phyloP scores from a whole-genome alignment of 2,329 filamentous ascomycete species.

The Penicillium glabrum region DNA sequence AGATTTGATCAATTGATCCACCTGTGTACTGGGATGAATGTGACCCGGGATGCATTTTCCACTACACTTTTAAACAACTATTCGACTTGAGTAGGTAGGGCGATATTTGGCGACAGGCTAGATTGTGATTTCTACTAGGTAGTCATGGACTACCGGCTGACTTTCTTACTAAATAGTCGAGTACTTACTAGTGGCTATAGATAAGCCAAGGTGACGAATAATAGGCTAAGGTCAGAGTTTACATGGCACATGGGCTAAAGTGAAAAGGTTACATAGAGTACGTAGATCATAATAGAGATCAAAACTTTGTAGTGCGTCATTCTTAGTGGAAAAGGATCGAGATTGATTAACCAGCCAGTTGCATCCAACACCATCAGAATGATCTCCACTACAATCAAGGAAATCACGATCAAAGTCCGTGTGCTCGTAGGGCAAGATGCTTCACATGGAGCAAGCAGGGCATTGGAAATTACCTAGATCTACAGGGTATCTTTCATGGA shows the following conservation, averaged over 20 bases:
- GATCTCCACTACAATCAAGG: not conserved
- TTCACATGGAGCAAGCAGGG: not conserved
- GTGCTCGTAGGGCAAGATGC: not conserved
- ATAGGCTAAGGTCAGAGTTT: not conserved
- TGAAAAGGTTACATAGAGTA: not conserved
- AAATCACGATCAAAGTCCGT: not conserved
- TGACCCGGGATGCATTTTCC: not conserved
- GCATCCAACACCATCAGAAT: not conserved
- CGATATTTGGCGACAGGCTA: not conserved
- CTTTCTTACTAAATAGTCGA: not conserved
- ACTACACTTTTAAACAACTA: not conserved
- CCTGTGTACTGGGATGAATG: not conserved
- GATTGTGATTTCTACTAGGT: not conserved
- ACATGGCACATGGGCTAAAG: not conserved
- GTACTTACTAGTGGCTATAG: not conserved
- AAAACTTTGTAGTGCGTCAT: not conserved
- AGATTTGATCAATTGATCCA: not conserved
- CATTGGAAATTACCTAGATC: not conserved
- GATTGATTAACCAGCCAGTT: not conserved
- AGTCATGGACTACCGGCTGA: not conserved
- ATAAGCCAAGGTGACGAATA: not conserved
- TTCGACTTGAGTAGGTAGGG: not conserved
- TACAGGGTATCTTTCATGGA: slow-evolving; percentile 11
- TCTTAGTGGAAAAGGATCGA: not conserved
- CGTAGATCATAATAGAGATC: not conserved